These are phyloP conservation scores for Paramecium primaurelia DNA, from an alignment of 73 alveolate genomes.

Conservation along the genomic window DNA sequence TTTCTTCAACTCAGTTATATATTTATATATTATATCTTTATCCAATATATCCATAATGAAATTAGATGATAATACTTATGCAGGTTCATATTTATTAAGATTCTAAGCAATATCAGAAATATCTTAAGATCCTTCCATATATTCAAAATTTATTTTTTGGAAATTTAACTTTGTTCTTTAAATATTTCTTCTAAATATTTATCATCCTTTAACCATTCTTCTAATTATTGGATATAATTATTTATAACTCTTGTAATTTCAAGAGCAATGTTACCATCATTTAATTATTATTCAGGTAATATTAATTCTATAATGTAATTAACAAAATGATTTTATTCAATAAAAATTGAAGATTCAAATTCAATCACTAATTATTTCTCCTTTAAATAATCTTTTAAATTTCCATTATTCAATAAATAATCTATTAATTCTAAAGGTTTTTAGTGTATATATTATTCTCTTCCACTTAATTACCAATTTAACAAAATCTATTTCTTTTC, in stretches of 20 bases:
- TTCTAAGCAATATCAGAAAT: background rate
- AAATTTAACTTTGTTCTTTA: slow-evolving; percentile 7
- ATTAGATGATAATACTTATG: background rate
- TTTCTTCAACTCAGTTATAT: background rate
- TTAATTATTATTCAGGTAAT: background rate
- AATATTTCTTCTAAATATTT: background rate
- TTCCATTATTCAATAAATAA: background rate
- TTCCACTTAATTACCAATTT: slow-evolving; percentile 25
- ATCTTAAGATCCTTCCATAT: slow-evolving; percentile 28
- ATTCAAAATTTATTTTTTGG: slow-evolving; percentile 1
- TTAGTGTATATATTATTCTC: background rate
- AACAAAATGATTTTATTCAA: background rate
- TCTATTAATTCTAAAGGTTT: slow-evolving; percentile 30
- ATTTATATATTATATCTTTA: background rate
- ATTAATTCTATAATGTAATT: background rate
- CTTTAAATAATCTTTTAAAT: background rate
- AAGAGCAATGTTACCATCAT: background rate
- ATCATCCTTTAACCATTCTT: slow-evolving; percentile 28
- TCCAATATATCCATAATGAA: slow-evolving; percentile 1
- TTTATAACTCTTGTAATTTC: background rate
- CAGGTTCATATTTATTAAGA: slow-evolving; percentile 6
- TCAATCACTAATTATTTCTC: background rate
- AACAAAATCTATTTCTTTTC: background rate
- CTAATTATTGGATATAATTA: background rate
- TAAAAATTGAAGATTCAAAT: background rate